These are phyloP conservation scores for Paraphoma chrysanthemicola DNA, from an alignment of 2,329 filamentous ascomycete genomes.

Conservation along the genomic window DNA sequence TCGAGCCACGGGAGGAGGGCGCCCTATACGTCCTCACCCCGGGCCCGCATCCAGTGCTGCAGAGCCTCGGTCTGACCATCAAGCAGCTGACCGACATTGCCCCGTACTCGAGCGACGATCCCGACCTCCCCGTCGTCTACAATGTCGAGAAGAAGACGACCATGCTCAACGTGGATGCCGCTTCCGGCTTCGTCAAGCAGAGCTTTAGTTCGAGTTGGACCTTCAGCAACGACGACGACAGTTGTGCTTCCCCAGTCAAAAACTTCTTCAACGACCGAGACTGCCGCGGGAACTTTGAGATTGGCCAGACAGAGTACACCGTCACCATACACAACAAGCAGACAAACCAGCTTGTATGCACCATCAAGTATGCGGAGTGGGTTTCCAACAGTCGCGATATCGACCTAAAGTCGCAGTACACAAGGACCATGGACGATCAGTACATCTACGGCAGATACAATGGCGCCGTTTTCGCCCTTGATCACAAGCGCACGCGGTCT, in stretches of 20 bases:
- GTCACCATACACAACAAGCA: constrained; percentile 81
- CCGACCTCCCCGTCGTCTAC: constrained; percentile 74
- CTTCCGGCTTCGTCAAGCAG: constrained; percentile 80
- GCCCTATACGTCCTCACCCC: constrained; percentile 87
- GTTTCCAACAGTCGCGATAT: constrained; percentile 87
- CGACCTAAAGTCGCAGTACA: constrained; percentile 86
- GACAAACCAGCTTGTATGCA: constrained; percentile 79
- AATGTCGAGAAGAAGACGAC: constrained; percentile 91
- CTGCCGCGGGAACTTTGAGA: constrained; percentile 79
- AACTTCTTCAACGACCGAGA: constrained; percentile 66
- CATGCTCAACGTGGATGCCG: constrained; percentile 86
- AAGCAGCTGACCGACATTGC: constrained; percentile 86
- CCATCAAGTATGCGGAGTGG: constrained; percentile 94
- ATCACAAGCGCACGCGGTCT: constrained; percentile 62
- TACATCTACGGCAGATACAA: constrained; percentile 90
- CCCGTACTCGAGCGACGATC: constrained; percentile 76
- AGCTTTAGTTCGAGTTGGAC: constrained; percentile 80
- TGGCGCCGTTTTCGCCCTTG: constrained; percentile 81
- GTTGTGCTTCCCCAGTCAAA: constrained; percentile 70
- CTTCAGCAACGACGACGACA: constrained; percentile 70
- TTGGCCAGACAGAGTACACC: constrained; percentile 88
- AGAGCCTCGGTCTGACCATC: constrained; percentile 75
- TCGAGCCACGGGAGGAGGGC: constrained; percentile 89
- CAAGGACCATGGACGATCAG: constrained; percentile 78
- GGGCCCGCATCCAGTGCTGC: constrained; percentile 64